Evolutionary conservation across 345 rosid species (phyloP), one percentile per base, ranked within the genome.

Genomic region (Gossypium raimondii): DNA sequence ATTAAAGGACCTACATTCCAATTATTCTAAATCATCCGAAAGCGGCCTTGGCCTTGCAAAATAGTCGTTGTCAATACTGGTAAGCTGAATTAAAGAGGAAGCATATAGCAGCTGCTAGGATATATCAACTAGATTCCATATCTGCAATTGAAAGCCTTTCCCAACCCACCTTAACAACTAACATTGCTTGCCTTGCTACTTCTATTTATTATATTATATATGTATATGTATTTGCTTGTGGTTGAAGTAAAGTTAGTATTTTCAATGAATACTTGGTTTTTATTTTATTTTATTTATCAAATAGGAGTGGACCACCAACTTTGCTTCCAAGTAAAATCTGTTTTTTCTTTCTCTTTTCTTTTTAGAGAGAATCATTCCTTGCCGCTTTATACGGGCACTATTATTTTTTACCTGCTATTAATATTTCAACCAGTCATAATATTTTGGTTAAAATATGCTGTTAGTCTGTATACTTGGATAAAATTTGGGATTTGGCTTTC

Each of bases 101-200:
- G 47, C 70, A 64, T 25, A 71, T 43, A 57, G 80, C 61, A 16
- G 77, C 13, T 66, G 43, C 47, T 43, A n/a, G n/a, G 14, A 55
- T 63, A 55, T 62, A 53, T 70, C 71, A 67, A 43, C 51, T 13
- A 57, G 58, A 45, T 70, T 52, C 43, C 41, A 44, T 16, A 61
- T 67, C 73, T 72, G 29, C 67, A 58, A 62, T 20, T 44, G 75
- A 76, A 69, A 72, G 67, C 77, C 73, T 73, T 77, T 62, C 76
- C 34, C 29, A 78, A 67, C 67, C 48, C 57, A 1, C 68, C 73
- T 27, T 8, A 45, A 45, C 41, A 67, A 60, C 41, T 4, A 34
- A 34, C 1, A 34, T 34, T 47, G 22, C 25, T 10, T 53, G 50
- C 73, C 53, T 10, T 12, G 41, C 34, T 17, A 2, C 58, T 72